Evolutionary conservation across 805 yeast species (phyloP), one percentile per base, ranked within the genome.

Genomic region (Metschnikowia lachancei): DNA sequence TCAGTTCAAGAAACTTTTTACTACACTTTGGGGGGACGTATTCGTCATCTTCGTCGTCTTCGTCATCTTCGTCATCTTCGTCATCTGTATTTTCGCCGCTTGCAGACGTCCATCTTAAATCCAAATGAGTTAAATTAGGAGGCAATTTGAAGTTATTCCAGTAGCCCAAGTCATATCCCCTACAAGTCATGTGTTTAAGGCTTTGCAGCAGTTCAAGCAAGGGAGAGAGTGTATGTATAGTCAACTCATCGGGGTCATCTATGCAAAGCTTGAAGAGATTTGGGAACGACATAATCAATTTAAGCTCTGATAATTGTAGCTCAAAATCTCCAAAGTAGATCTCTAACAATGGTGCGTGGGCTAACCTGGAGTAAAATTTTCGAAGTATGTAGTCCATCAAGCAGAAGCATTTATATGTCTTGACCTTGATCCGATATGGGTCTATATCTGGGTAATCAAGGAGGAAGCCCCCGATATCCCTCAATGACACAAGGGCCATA

Each of bases 81-180:
- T n/a, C n/a, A n/a, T n/a, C n/a, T n/a, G n/a, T n/a, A n/a, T n/a
- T n/a, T n/a, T n/a, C n/a, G n/a, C n/a, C n/a, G n/a, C n/a, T n/a
- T n/a, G n/a, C n/a, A n/a, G n/a, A n/a, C n/a, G n/a, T n/a, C 75
- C 75, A 70, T 10, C 74, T 69, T 12, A 63, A 39, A 45, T 69
- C 74, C 31, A 70, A 47, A 37, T 63, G 63, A 10, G 39, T 45
- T 29, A 69, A 50, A 24, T 42, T 53, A 1, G 47, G 44, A 0
- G 74, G 74, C n/a, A 69, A 55, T 3, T 17, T 22, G 10, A 61
- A 52, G 3, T 43, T 46, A 0, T 61, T 43, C 74, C 74, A 70
- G n/a, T n/a, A n/a, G 5, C 47, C 41, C 3, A 66, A 54, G 4
- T 56, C 58, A 45, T 69, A 73, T 4, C 69, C 72, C 43, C 69